These are phyloP conservation scores for Carex kokanica DNA, from an alignment of 176 grass and related monocot genomes.

Conservation along the genomic window DNA sequence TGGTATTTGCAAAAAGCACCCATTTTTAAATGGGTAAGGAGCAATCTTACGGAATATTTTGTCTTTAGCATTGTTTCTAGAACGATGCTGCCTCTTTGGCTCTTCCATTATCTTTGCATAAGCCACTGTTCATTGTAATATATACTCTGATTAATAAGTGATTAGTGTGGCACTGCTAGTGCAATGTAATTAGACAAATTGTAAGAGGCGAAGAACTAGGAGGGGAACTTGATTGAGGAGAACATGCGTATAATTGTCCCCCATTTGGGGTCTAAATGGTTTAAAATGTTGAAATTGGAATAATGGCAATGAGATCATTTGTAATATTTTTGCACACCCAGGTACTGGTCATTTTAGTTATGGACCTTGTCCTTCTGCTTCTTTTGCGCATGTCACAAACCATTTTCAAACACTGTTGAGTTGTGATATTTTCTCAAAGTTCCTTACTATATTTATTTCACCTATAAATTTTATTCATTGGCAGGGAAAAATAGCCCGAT, in stretches of 20 bases:
- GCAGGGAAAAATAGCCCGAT: slow-evolving; percentile 89
- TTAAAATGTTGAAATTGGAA: background rate
- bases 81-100: background rate
- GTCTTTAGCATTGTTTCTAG: background rate
- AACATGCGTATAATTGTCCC: background rate
- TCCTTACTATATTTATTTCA: slow-evolving; percentile 23
- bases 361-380: background rate
- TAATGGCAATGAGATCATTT: background rate
- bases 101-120: slow-evolving; percentile 1
- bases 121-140: background rate
- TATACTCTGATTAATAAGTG: background rate
- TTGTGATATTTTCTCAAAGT: background rate
- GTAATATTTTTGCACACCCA: background rate
- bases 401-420: background rate
- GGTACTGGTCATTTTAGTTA: background rate
- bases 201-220: background rate
- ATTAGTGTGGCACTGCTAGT: background rate
- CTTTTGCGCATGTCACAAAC: background rate
- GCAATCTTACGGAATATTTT: background rate
- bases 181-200: background rate
- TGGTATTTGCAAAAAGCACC: background rate
- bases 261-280: background rate
- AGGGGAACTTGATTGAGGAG: background rate
- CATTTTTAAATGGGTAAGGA: background rate
- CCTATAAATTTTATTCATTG: slow-evolving; percentile 18